Base-by-base conservation (phyloP, 129 eudicot genomes). In the Calendula officinalis region DNA sequence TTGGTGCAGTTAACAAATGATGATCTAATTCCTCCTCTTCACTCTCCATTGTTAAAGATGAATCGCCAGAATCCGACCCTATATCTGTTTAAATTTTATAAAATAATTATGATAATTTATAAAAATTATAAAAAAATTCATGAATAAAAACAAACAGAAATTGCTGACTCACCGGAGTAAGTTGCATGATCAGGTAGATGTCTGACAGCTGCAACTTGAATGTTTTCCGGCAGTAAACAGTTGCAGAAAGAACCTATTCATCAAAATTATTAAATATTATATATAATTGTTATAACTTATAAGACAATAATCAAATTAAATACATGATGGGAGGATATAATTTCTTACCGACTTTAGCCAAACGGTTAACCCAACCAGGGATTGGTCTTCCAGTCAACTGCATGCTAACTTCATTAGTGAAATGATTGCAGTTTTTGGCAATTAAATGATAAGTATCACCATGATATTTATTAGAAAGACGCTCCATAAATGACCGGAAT, bases 281-380 rank as follows among this genome's bases (percentile, higher is more conserved):
- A 36, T 17, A 33, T 10, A 34, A 67, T 14, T 8, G 3, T 3
- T 14, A 33, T 11, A 11, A 39, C 13, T 8, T 5, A n/a, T 39
- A 12, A 60, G 15, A 57, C 3, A 13, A 6, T 59, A 22, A 22
- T 41, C 58, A 36, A 54, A 54, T 51, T 3, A 49, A 5, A 37
- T 53, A 46, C 53, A 64, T 8, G 43, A 47, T 27, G 6, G 52
- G 42, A 68, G 12, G 65, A 14, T 40, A 16, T 53, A 53, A 42
- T 37, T 69, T 45, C 86, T 77, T 78, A 92, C 98, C 98, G 63
- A 88, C 58, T 76, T 80, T 82, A 36, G 98, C 98, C 70, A 92
- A 70, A 14, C 98, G 91, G 70, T 92, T 92, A 39, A 92, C 91
- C 98, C 98, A 92, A 34, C 95, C 96, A 47, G 98, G 98, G 47